Percentiles rank a stretch among this genome's conserved stretches.
phyloP scores from a whole-genome alignment of 371 early-diverging fungal genomes.

The Lichtheimia hyalospora region DNA sequence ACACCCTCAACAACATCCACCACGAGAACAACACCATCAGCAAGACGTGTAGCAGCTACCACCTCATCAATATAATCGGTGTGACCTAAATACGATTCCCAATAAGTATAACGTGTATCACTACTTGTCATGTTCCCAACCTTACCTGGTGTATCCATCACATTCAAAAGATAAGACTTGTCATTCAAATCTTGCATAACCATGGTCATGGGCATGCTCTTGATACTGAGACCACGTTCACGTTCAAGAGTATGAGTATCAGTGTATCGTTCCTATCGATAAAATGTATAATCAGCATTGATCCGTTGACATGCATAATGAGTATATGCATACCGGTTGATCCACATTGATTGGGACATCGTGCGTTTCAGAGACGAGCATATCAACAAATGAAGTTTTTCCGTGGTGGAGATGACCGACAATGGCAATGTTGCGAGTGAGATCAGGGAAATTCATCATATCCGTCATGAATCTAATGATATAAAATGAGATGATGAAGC shows the following conservation, averaged over 20 bases:
- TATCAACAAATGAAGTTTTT: conserved; percentile 92
- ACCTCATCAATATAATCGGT: conserved; percentile 95
- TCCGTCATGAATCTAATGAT: conserved; percentile 78
- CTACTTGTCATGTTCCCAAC: neutral
- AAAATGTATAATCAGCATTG: neutral
- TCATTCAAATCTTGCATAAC: conserved; percentile 84
- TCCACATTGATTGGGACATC: conserved; percentile 60
- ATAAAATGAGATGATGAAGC: neutral
- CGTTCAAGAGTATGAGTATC: conserved; percentile 93
- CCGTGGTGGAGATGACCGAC: conserved; percentile 98
- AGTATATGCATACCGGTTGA: conserved; percentile 38
- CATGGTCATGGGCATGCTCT: conserved; percentile 91
- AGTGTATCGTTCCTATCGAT: conserved; percentile 74
- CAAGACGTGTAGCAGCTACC: conserved; percentile 80
- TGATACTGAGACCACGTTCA: conserved; percentile 87
- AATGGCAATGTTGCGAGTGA: conserved; percentile 86
- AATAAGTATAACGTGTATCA: neutral
- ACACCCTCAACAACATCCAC: conserved; percentile 98
- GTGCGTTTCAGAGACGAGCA: conserved; percentile 90
- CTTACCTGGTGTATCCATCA: conserved; percentile 93
- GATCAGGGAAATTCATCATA: conserved; percentile 78
- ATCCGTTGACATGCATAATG: neutral
- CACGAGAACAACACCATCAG: conserved; percentile 92
- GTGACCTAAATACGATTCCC: conserved; percentile 61
- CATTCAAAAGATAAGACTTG: conserved; percentile 87